These are phyloP conservation scores for Phaeosphaeria sp. DNA, from an alignment of 2,329 filamentous ascomycete genomes.

Conservation along the genomic window DNA sequence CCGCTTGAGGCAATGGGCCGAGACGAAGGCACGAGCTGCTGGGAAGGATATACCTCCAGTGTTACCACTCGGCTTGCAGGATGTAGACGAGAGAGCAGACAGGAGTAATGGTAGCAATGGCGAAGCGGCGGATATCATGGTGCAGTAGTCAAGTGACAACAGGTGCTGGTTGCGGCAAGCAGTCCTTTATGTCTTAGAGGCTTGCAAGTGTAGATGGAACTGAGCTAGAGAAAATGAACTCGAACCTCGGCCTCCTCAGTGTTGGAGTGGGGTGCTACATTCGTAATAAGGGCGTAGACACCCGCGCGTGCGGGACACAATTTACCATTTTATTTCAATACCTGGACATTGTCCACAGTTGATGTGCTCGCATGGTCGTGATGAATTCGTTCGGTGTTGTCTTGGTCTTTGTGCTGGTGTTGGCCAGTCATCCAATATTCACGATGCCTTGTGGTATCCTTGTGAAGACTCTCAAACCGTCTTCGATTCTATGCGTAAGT, in stretches of 20 bases:
- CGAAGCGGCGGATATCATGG: slow-evolving; percentile 46
- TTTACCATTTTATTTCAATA: background rate
- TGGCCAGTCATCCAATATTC: too few relatives aligned
- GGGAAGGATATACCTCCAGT: slow-evolving; percentile 50
- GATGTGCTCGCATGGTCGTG: background rate
- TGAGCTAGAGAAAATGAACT: too few relatives aligned
- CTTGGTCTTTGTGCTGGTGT: background rate
- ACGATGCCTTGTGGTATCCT: too few relatives aligned
- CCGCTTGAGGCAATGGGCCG: slow-evolving; percentile 84
- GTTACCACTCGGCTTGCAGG: slow-evolving; percentile 53
- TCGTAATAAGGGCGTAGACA: too few relatives aligned
- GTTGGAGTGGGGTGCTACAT: too few relatives aligned
- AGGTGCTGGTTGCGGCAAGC: too few relatives aligned
- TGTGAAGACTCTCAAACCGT: too few relatives aligned
- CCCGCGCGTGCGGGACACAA: too few relatives aligned
- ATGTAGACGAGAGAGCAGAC: slow-evolving; percentile 30
- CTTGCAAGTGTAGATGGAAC: too few relatives aligned
- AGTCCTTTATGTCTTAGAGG: too few relatives aligned
- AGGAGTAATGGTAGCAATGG: slow-evolving; percentile 42
- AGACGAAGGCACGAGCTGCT: slow-evolving; percentile 63
- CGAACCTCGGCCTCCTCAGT: too few relatives aligned
- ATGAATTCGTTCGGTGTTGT: background rate
- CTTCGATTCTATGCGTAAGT: too few relatives aligned
- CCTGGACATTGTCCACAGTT: background rate
- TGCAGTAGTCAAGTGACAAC: slow-evolving; percentile 25